Evolutionary conservation across 78 protist species (phyloP).

Genomic region (Capsaspora owczarzaki): DNA sequence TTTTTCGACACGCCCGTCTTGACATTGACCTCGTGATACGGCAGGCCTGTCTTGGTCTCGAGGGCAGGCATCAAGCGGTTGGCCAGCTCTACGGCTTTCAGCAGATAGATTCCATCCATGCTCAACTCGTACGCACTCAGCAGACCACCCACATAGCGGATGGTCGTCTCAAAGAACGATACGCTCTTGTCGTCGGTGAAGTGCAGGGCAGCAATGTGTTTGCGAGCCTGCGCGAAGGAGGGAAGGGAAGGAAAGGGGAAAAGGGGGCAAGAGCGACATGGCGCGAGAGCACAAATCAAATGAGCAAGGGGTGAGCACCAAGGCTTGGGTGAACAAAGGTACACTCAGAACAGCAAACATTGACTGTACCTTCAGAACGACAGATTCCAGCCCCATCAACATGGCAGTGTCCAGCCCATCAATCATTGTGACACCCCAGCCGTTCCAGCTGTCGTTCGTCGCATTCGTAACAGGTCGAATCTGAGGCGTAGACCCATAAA

Average conservation of each 20-base stretch:
- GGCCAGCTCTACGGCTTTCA: constrained; percentile 33
- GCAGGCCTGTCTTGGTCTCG: constrained; percentile 43
- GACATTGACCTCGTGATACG: background rate
- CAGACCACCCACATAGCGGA: constrained; percentile 71
- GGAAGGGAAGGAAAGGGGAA: too few species aligned
- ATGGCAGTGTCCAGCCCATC: constrained; percentile 64
- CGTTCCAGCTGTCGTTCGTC: constrained; percentile 2
- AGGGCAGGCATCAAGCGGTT: constrained; percentile 40
- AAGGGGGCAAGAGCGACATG: too few species aligned
- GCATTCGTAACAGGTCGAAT: constrained; percentile 19
- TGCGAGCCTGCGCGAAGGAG: too few species aligned
- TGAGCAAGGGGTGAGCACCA: too few species aligned
- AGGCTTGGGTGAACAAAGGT: too few species aligned
- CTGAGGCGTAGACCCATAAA: too few species aligned
- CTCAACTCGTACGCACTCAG: constrained; percentile 50
- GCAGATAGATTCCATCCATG: constrained; percentile 15
- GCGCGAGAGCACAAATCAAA: too few species aligned
- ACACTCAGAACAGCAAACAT: too few species aligned
- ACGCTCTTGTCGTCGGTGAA: background rate
- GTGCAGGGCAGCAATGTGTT: too few species aligned
- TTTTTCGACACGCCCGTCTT: background rate
- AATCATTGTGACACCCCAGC: constrained; percentile 49
- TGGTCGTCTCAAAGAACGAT: constrained; percentile 60
- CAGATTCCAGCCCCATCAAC: constrained; percentile 39
- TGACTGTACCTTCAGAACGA: too few species aligned